A percentile compares a stretch with the other conserved stretches of the same genome.
These are phyloP conservation scores for Acer saccharum DNA, from an alignment of 345 rosid species.

Conservation along the genomic window DNA sequence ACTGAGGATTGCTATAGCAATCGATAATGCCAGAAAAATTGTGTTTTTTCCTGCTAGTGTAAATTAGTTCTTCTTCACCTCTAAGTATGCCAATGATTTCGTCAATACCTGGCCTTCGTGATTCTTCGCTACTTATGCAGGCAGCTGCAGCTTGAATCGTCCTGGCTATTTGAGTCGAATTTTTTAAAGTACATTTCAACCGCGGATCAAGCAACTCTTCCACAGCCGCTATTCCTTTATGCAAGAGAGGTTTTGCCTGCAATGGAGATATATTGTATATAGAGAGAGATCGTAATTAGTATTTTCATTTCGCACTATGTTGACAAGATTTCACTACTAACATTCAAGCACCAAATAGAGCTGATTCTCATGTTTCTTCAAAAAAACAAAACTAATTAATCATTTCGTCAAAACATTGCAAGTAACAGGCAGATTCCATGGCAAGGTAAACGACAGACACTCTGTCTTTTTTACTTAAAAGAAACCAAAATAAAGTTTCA, in stretches of 20 bases:
- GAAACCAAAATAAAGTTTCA: neutral
- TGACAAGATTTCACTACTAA: neutral
- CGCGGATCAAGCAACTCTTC: constrained; percentile 75
- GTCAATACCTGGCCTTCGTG: constrained; percentile 60
- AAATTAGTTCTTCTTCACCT: constrained; percentile 54
- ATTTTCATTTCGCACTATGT: neutral
- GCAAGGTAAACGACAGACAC: neutral
- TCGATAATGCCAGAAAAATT: constrained; percentile 65
- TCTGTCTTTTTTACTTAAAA: neutral
- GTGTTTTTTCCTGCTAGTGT: constrained; percentile 42
- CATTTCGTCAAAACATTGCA: neutral
- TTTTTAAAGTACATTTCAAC: constrained; percentile 39
- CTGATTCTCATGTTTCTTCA: neutral
- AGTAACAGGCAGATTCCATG: neutral
- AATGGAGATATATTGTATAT: neutral
- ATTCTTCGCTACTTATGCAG: constrained; percentile 70
- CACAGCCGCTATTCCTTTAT: constrained; percentile 59
- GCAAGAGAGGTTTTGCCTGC: constrained; percentile 82
- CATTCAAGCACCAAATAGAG: neutral
- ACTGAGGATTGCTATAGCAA: constrained; percentile 44
- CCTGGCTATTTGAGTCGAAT: constrained; percentile 45
- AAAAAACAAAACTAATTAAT: neutral
- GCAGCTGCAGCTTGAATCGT: constrained; percentile 82
- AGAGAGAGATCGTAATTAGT: neutral
- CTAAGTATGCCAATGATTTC: constrained; percentile 56